A percentile compares a stretch with the other conserved stretches of the same genome.
These are phyloP conservation scores for Alternaria tenuissima DNA, from an alignment of 2,329 filamentous ascomycete genomes.

Conservation along the genomic window DNA sequence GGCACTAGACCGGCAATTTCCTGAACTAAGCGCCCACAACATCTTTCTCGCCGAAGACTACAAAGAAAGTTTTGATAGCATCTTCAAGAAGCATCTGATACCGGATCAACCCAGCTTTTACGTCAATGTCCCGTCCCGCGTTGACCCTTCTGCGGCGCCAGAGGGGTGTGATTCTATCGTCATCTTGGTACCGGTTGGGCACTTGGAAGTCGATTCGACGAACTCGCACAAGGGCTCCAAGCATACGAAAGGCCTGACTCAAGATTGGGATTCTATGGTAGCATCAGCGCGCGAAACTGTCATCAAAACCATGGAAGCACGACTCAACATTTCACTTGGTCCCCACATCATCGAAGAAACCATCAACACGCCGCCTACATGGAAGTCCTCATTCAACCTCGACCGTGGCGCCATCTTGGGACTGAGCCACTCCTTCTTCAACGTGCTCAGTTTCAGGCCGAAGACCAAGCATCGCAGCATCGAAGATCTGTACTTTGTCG, in stretches of 20 bases:
- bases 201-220: constrained; percentile 60
- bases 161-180: constrained; percentile 70
- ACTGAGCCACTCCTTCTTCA: constrained; percentile 76
- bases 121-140: constrained; percentile 75
- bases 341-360: constrained; percentile 66
- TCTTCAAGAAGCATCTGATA: constrained; percentile 74
- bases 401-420: constrained; percentile 78
- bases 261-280: constrained; percentile 71
- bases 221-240: constrained; percentile 51
- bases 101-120: constrained; percentile 77
- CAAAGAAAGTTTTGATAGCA: constrained; percentile 75
- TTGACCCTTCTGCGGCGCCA: constrained; percentile 74
- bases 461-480: constrained; percentile 63
- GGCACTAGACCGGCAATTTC: constrained; percentile 68
- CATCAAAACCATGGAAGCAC: constrained; percentile 66
- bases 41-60: constrained; percentile 81
- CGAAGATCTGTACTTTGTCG: constrained; percentile 71
- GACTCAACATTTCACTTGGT: constrained; percentile 65
- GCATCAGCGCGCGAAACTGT: constrained; percentile 66
- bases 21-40: constrained; percentile 74
- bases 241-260: constrained; percentile 53
- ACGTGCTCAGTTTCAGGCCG: constrained; percentile 73
- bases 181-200: constrained; percentile 76
- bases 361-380: constrained; percentile 71
- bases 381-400: constrained; percentile 75